A percentile compares a stretch with the other conserved stretches of the same genome.
Evolutionary conservation across 306 rosid species (phyloP).

Genomic region (Cucumis melo): DNA sequence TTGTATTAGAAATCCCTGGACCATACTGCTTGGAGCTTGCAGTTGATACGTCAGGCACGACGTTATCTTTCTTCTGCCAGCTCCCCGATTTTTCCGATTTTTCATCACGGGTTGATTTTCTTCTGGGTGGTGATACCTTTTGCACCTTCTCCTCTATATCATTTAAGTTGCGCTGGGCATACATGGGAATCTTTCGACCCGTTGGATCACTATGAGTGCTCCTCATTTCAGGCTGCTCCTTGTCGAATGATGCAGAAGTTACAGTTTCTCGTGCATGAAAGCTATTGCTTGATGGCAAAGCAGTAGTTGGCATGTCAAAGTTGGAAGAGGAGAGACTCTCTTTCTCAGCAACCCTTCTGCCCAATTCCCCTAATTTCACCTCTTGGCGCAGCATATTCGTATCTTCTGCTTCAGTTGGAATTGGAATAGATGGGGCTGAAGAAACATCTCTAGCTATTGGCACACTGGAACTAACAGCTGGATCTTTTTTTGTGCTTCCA

Average conservation of each 20-base stretch:
- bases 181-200: constrained; percentile 36
- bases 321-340: constrained; percentile 44
- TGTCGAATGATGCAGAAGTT: constrained; percentile 24
- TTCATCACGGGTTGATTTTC: constrained; percentile 63
- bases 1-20: constrained; percentile 29
- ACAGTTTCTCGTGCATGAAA: constrained; percentile 32
- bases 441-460: constrained; percentile 44
- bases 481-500: constrained; percentile 84
- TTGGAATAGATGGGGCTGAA: constrained; percentile 37
- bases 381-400: constrained; percentile 48
- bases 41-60: constrained; percentile 39
- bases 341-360: constrained; percentile 48
- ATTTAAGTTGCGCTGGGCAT: constrained; percentile 36
- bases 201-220: constrained; percentile 37
- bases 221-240: constrained; percentile 51
- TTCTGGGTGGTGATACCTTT: constrained; percentile 78
- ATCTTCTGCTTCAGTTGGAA: constrained; percentile 38
- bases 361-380: constrained; percentile 38
- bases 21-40: constrained; percentile 46
- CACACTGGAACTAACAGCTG: constrained; percentile 31
- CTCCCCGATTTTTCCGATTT: constrained; percentile 51
- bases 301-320: constrained; percentile 40
- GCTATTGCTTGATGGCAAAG: constrained; percentile 28
- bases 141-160: constrained; percentile 60
- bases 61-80: constrained; percentile 43